Evolutionary conservation across 208 protist genomes (phyloP).

Genomic region (Leishmania major): DNA sequence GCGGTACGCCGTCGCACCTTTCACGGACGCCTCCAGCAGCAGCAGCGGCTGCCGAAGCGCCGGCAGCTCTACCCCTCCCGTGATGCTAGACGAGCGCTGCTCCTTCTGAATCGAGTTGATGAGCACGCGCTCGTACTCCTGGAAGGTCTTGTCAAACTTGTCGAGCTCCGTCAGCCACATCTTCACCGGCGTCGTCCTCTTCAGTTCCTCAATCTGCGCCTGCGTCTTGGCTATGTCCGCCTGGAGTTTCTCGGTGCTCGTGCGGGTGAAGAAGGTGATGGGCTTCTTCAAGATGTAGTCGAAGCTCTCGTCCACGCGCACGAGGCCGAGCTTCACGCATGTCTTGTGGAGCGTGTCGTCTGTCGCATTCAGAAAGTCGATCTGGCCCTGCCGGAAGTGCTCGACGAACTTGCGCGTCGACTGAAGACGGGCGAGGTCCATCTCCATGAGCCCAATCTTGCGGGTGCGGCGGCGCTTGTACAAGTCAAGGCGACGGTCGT

Average conservation of each 20-base stretch:
- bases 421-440: conserved; percentile 65
- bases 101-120: conserved; percentile 83
- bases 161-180: conserved; percentile 92
- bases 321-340: conserved; percentile 70
- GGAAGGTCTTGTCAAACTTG: conserved; percentile 84
- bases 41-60: conserved; percentile 60
- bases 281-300: conserved; percentile 89
- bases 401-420: conserved; percentile 87
- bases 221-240: conserved; percentile 61
- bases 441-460: conserved; percentile 72
- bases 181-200: conserved; percentile 81
- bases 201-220: conserved; percentile 71
- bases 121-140: conserved; percentile 73
- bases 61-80: conserved; percentile 49
- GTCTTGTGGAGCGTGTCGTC: conserved; percentile 74
- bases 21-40: conserved; percentile 53
- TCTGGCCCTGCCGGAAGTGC: conserved; percentile 81
- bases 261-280: conserved; percentile 89
- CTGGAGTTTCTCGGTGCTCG: conserved; percentile 80
- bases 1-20: conserved; percentile 41
- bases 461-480: conserved; percentile 86
- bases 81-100: conserved; percentile 48
- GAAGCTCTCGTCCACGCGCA: conserved; percentile 75
- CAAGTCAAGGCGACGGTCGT: conserved; percentile 87
- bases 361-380: conserved; percentile 84